A percentile compares a stretch with the other conserved stretches of the same genome.
Evolutionary conservation across 805 yeast species (phyloP).

Genomic region (Maudiozyma serrabonitensis): DNA sequence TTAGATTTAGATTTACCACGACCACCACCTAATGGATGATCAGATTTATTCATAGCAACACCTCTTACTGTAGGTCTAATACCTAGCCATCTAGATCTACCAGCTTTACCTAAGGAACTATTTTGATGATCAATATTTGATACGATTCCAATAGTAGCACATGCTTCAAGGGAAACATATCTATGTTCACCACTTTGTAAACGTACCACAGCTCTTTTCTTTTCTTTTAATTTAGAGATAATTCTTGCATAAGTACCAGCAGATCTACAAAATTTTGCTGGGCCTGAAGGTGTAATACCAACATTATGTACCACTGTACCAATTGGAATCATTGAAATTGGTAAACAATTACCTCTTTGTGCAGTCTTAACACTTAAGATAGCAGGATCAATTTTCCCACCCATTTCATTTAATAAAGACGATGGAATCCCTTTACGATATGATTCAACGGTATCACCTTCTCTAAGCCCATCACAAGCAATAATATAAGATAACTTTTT

Average conservation of each 20-base stretch:
- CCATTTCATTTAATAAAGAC: conserved; percentile 70
- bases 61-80: conserved; percentile 95
- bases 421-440: conserved; percentile 83
- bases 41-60: conserved; percentile 94
- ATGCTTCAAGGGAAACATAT: conserved; percentile 72
- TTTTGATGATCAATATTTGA: conserved; percentile 91
- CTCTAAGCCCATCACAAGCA: conserved; percentile 88
- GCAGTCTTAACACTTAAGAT: conserved; percentile 76
- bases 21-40: conserved; percentile 99
- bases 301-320: conserved; percentile 86
- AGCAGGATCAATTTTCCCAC: conserved; percentile 88
- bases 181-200: conserved; percentile 91
- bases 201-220: conserved; percentile 64
- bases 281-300: conserved; percentile 66
- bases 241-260: conserved; percentile 94
- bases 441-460: conserved; percentile 84
- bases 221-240: conserved; percentile 65
- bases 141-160: conserved; percentile 89
- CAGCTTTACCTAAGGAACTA: conserved; percentile 89
- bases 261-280: conserved; percentile 81
- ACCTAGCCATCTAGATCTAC: conserved; percentile 86
- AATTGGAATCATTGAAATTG: conserved; percentile 84
- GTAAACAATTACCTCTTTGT: conserved; percentile 91
- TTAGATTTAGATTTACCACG: conserved; percentile 98
- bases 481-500: conserved; percentile 66